A percentile compares a stretch with the other conserved stretches of the same genome.
Conservation (phyloP, 148 eudicot species). For the Camellia lanceoleosa region DNA sequence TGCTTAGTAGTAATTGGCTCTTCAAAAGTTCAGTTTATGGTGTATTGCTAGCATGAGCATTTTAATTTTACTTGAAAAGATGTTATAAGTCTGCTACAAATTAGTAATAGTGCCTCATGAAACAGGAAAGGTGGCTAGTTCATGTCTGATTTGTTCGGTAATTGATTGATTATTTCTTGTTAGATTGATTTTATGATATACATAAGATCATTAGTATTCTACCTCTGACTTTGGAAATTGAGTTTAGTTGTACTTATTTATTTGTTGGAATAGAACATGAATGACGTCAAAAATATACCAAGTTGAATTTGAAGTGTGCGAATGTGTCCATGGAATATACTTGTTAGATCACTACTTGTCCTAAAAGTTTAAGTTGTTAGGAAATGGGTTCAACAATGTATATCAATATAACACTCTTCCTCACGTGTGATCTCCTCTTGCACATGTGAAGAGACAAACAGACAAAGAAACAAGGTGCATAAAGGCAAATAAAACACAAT, state of each 20-base stretch:
- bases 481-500: too few species aligned
- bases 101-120: neutral
- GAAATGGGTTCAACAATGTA: too few species aligned
- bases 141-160: neutral
- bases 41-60: neutral
- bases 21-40: neutral
- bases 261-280: neutral
- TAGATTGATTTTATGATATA: neutral
- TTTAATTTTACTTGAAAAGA: neutral
- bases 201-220: neutral
- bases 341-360: too few species aligned
- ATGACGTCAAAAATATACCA: neutral
- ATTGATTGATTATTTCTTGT: slow-evolving; percentile 2
- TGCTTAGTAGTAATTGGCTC: neutral
- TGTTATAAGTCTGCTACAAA: neutral
- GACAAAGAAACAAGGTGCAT: too few species aligned
- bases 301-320: neutral
- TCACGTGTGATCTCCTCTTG: too few species aligned
- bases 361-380: too few species aligned
- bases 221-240: neutral
- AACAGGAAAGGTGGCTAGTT: neutral
- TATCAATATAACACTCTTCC: too few species aligned
- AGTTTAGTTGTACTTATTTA: neutral
- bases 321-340: neutral
- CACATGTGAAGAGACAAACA: too few species aligned